Evolutionary conservation across 257 asterid species (phyloP).

Genomic region (Solanum ossicruentum): DNA sequence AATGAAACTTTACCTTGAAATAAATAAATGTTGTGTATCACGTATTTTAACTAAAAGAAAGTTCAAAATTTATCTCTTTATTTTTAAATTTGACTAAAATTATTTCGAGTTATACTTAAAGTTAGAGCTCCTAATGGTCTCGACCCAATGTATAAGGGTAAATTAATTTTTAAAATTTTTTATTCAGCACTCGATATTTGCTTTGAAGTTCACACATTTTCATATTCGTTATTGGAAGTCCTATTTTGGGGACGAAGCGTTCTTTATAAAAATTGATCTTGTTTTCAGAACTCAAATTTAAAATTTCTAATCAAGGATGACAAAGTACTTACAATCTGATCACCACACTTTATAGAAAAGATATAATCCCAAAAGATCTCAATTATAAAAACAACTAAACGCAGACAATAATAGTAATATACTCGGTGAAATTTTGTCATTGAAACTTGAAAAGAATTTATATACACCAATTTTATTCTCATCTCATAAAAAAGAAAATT

Average conservation of each 20-base stretch:
- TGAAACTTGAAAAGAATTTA: neutral
- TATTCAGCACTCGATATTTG: accelerated
- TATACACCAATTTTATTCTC: neutral
- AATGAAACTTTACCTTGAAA: neutral
- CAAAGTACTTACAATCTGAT: no score
- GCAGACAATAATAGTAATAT: neutral
- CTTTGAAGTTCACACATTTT: accelerated
- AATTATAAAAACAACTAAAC: neutral
- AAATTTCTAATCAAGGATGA: neutral
- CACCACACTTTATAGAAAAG: neutral
- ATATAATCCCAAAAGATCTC: neutral
- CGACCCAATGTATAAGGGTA: neutral
- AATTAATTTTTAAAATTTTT: no score
- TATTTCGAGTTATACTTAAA: neutral
- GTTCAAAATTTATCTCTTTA: neutral
- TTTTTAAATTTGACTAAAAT: neutral
- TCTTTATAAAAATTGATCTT: neutral
- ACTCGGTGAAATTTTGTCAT: neutral
- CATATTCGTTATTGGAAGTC: neutral
- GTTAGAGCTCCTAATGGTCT: neutral
- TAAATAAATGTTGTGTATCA: neutral
- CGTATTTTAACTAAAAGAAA: neutral
- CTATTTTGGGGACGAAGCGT: neutral
- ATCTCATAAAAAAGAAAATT: no score
- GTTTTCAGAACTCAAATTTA: neutral